Evolutionary conservation across 768 basidiomycete genomes (phyloP).

Genomic region (Sporobolomyces roseus): DNA sequence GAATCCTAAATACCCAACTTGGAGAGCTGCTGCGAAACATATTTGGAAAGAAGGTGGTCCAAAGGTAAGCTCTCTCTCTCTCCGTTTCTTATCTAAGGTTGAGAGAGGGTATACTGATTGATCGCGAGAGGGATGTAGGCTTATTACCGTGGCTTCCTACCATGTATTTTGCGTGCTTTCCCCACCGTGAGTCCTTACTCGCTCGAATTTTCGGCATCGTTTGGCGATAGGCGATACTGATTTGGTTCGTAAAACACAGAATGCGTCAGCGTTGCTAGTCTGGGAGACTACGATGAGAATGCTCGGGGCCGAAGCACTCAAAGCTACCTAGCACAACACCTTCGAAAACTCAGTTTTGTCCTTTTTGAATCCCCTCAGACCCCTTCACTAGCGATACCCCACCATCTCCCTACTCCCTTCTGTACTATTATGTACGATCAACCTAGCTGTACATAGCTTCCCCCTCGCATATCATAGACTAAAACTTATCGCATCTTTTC

Average conservation of each 20-base stretch:
- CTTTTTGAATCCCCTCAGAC: background rate
- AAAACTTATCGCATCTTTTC: too few species aligned
- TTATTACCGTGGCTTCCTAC: constrained; percentile 42
- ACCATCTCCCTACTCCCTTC: too few species aligned
- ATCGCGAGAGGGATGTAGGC: constrained; percentile 15
- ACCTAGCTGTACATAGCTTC: too few species aligned
- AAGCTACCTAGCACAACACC: background rate
- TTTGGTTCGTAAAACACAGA: too few species aligned
- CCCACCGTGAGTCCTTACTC: too few species aligned
- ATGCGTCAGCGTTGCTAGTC: constrained; percentile 40
- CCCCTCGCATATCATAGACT: constrained; percentile 6
- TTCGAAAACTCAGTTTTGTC: background rate
- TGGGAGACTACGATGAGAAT: constrained; percentile 42
- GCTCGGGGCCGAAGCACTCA: constrained; percentile 11
- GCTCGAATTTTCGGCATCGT: too few species aligned
- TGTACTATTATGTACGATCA: too few species aligned
- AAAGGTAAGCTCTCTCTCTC: constrained; percentile 15
- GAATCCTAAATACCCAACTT: constrained; percentile 39
- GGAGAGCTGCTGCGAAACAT: constrained; percentile 14
- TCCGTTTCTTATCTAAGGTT: background rate
- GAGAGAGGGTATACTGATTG: background rate
- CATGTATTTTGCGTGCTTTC: constrained; percentile 41
- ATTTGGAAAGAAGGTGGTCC: constrained; percentile 41
- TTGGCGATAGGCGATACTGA: constrained; percentile 16
- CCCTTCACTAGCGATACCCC: too few species aligned